Conservation (phyloP, 805 yeast species). For the Saturnispora bothae region DNA sequence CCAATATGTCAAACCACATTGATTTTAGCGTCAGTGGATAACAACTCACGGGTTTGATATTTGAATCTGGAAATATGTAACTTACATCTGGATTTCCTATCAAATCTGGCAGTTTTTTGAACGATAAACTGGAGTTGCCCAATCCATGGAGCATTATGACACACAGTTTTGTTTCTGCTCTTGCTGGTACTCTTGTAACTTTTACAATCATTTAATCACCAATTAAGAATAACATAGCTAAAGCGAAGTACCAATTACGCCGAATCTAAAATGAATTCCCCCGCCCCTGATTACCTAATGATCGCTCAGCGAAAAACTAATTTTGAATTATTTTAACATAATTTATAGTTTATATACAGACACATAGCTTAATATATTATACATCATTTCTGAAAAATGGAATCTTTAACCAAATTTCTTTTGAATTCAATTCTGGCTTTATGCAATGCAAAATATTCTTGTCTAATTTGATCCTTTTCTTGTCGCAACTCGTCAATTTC, state of each 20-base stretch:
- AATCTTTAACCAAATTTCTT: too few species aligned
- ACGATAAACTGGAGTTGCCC: constrained; percentile 88
- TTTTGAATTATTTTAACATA: background rate
- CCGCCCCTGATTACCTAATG: background rate
- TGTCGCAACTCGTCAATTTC: background rate
- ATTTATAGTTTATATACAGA: background rate
- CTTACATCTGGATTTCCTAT: constrained; percentile 42
- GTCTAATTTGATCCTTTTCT: constrained; percentile 1
- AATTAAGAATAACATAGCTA: too few species aligned
- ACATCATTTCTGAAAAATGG: too few species aligned
- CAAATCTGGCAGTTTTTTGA: constrained; percentile 42
- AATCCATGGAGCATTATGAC: constrained; percentile 78
- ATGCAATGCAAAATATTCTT: constrained; percentile 1
- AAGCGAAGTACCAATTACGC: too few species aligned
- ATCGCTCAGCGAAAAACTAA: background rate
- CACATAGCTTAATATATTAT: too few species aligned
- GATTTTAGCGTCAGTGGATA: constrained; percentile 62
- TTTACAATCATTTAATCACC: constrained; percentile 7
- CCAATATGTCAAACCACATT: constrained; percentile 76
- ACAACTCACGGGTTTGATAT: constrained; percentile 52
- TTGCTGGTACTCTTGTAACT: constrained; percentile 4
- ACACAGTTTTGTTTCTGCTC: constrained; percentile 17
- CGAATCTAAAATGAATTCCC: too few species aligned
- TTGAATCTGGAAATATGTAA: constrained; percentile 88
- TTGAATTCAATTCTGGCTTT: too few species aligned